Conservation (phyloP, 805 yeast species). For the Wickerhamiella sorbophila region DNA sequence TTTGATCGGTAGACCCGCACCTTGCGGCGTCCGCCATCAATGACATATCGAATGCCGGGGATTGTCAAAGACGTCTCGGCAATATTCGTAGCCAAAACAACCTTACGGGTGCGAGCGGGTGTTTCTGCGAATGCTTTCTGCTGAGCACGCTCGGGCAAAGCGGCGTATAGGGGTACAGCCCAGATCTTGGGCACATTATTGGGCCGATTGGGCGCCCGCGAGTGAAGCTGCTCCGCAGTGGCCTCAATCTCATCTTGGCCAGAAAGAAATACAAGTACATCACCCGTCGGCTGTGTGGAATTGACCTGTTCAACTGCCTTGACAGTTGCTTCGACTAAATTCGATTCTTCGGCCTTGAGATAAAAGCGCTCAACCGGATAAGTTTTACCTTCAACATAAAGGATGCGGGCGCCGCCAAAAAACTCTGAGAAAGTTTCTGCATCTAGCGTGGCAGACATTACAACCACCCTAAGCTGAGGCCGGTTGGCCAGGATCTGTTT, state of each 20-base stretch:
- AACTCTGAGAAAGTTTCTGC: constrained; percentile 73
- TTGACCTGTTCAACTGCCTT: constrained; percentile 68
- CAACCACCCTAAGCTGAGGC: constrained; percentile 49
- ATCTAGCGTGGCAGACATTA: constrained; percentile 96
- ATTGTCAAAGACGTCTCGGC: constrained; percentile 97
- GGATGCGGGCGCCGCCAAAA: constrained; percentile 61
- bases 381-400: constrained; percentile 81
- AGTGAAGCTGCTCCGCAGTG: constrained; percentile 46
- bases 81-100: constrained; percentile 84
- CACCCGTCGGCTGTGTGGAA: constrained; percentile 70
- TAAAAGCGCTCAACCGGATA: constrained; percentile 68
- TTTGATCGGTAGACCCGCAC: constrained; percentile 93
- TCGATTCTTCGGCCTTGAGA: constrained; percentile 52
- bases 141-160: constrained; percentile 76
- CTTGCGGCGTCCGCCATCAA: constrained; percentile 85
- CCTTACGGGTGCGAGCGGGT: constrained; percentile 58
- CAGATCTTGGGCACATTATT: constrained; percentile 56
- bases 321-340: constrained; percentile 66
- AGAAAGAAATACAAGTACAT: constrained; percentile 79
- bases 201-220: constrained; percentile 11
- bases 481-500: constrained; percentile 47
- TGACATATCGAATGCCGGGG: constrained; percentile 82
- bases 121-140: constrained; percentile 59
- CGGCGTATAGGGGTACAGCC: constrained; percentile 83
- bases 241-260: constrained; percentile 97